Conservation (phyloP, 768 basidiomycete genomes). For the Lactarius evosmus region DNA sequence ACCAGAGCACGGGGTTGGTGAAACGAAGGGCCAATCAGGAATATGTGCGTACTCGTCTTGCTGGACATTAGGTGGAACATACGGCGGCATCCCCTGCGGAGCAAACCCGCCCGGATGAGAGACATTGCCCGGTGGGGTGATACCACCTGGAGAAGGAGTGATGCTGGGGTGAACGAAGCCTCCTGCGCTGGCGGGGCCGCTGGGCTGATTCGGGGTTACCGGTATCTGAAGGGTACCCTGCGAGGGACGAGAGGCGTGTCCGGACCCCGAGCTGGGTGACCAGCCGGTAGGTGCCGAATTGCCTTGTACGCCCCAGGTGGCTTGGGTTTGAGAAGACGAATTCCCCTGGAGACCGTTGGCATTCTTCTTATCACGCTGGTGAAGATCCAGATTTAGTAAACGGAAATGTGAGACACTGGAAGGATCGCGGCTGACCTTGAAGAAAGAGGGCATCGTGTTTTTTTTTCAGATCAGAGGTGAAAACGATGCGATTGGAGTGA, state of each 20-base stretch:
- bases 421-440: not conserved
- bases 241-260: not conserved
- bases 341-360: not conserved
- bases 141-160: not conserved
- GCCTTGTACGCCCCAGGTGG: not conserved
- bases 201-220: not conserved
- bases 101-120: not conserved
- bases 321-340: not conserved
- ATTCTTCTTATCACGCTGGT: not conserved
- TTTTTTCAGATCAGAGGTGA: not conserved
- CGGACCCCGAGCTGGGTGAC: not conserved
- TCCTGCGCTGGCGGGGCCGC: not conserved
- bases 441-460: not conserved
- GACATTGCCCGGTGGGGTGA: not conserved
- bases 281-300: not conserved
- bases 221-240: not conserved
- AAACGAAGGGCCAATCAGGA: not conserved
- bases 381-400: not conserved
- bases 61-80: not conserved
- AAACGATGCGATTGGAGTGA: not conserved
- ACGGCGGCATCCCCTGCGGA: not conserved
- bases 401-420: not conserved
- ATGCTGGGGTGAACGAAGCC: not conserved
- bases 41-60: slow-evolving; percentile 2
- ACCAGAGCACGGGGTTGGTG: not conserved